Conservation (phyloP, 2,329 filamentous ascomycete genomes). For the Cadophora sp. region DNA sequence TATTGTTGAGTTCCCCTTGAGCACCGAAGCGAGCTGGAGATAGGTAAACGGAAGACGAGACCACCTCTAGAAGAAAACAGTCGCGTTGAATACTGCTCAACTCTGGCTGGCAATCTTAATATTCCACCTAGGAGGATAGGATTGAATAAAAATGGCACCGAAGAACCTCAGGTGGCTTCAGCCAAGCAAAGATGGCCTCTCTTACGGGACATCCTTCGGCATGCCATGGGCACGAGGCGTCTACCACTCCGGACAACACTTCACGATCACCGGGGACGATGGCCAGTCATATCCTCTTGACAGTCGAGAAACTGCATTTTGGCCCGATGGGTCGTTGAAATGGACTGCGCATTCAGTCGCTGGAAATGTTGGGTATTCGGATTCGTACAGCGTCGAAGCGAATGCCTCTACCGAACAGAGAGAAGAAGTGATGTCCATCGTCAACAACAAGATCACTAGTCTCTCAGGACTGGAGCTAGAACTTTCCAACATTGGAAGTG, state of each 20-base stretch:
- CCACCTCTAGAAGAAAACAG: too few relatives aligned
- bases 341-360: conserved; percentile 20
- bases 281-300: conserved; percentile 6
- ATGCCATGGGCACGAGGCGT: conserved; percentile 16
- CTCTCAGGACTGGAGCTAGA: conserved; percentile 7
- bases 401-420: neutral
- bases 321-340: conserved; percentile 19
- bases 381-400: conserved; percentile 14
- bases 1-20: neutral
- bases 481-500: conserved; percentile 11
- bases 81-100: too few relatives aligned
- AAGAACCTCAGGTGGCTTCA: conserved; percentile 12
- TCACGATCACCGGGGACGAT: conserved; percentile 6
- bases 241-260: conserved; percentile 10
- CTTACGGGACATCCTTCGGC: conserved; percentile 15
- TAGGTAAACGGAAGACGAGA: neutral
- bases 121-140: neutral
- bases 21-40: neutral
- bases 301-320: conserved; percentile 17
- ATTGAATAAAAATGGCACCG: neutral
- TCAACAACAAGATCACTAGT: neutral
- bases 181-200: conserved; percentile 1
- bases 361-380: conserved; percentile 2
- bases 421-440: neutral
- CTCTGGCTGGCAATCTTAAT: too few relatives aligned